These are phyloP conservation scores for Rhizopogon vesiculosus DNA, from an alignment of 768 basidiomycete genomes.

Conservation along the genomic window DNA sequence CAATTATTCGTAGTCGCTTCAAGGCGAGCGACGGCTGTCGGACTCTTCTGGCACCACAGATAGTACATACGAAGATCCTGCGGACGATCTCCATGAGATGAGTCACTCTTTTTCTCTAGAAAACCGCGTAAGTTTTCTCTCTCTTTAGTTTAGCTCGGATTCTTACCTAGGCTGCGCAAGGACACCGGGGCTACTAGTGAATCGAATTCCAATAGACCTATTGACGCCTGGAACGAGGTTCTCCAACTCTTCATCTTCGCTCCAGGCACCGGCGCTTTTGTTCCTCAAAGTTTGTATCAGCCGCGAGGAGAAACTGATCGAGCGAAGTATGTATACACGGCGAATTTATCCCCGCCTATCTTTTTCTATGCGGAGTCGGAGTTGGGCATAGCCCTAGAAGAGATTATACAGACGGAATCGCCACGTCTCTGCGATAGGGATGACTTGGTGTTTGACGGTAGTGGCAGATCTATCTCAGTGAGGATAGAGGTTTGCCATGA, in stretches of 20 bases:
- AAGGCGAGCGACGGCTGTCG: background rate
- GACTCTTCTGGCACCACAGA: background rate
- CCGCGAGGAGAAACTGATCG: slow-evolving; percentile 70
- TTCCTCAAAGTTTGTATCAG: slow-evolving; percentile 66
- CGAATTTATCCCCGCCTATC: slow-evolving; percentile 55
- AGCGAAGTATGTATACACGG: slow-evolving; percentile 67
- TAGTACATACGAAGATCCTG: background rate
- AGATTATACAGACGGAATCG: slow-evolving; percentile 54
- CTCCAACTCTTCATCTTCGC: slow-evolving; percentile 13
- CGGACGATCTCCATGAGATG: background rate
- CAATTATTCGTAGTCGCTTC: background rate
- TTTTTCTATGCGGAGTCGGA: slow-evolving; percentile 51
- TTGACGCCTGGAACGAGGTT: slow-evolving; percentile 9
- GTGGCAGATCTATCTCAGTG: slow-evolving; percentile 71
- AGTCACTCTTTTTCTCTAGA: background rate
- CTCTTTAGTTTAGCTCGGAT: background rate
- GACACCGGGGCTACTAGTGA: background rate
- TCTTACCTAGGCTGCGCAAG: background rate
- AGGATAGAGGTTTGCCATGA: slow-evolving; percentile 53
- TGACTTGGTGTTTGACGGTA: slow-evolving; percentile 54
- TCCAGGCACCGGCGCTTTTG: slow-evolving; percentile 36
- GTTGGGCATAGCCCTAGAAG: slow-evolving; percentile 56
- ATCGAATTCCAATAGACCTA: background rate
- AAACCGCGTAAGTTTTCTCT: background rate
- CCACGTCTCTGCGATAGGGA: slow-evolving; percentile 51